These are phyloP conservation scores for Alternaria gansuensis DNA, from an alignment of 2,329 filamentous ascomycete species.

Conservation along the genomic window DNA sequence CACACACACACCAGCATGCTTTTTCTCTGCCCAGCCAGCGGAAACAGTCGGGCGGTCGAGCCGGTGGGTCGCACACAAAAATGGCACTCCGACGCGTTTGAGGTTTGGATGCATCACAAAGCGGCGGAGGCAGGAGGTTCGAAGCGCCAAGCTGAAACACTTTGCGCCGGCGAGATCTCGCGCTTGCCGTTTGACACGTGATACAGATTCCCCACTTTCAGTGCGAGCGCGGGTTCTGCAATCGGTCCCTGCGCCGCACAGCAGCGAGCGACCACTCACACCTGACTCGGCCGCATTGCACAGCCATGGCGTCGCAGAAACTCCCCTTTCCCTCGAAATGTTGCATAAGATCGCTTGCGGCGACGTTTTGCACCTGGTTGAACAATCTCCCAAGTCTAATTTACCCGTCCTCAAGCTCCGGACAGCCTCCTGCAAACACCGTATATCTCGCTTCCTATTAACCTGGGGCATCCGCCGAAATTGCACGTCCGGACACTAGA, in stretches of 20 bases:
- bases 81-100: constrained; percentile 27
- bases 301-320: constrained; percentile 23
- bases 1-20: background rate
- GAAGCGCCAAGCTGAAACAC: constrained; percentile 34
- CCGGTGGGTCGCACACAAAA: background rate
- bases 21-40: constrained; percentile 1
- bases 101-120: constrained; percentile 19
- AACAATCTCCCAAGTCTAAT: background rate
- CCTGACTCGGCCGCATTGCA: constrained; percentile 25
- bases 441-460: constrained; percentile 5
- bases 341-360: constrained; percentile 8
- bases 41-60: background rate
- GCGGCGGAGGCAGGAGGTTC: constrained; percentile 22
- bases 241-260: constrained; percentile 21
- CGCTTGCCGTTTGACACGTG: constrained; percentile 20
- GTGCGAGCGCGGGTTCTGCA: constrained; percentile 16
- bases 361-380: background rate
- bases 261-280: constrained; percentile 16
- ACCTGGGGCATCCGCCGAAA: background rate
- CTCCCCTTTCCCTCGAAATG: constrained; percentile 23
- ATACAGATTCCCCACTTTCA: constrained; percentile 19
- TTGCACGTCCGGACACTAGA: constrained; percentile 9
- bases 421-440: constrained; percentile 1
- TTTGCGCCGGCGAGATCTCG: constrained; percentile 12
- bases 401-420: constrained; percentile 4